These are phyloP conservation scores for Coelastrella sp. DNA, from an alignment of 139 green algal genomes.

Conservation along the genomic window DNA sequence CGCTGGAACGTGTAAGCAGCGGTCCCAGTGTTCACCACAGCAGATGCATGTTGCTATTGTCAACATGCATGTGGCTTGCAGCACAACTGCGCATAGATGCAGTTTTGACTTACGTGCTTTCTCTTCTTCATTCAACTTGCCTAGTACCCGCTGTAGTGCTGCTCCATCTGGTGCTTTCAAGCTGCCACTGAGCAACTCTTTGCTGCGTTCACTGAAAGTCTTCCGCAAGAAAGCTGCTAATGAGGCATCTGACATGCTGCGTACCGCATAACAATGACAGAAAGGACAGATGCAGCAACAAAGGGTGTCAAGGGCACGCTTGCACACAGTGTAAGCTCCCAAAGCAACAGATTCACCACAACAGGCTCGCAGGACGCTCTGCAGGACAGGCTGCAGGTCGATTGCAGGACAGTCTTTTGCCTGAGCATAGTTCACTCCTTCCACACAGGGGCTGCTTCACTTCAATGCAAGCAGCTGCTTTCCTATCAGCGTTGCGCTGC, in stretches of 20 bases:
- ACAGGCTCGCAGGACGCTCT: too few species aligned
- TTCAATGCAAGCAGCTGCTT: background rate
- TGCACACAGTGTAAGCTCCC: too few species aligned
- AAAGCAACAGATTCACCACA: too few species aligned
- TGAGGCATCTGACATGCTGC: conserved; percentile 19
- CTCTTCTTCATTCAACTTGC: conserved; percentile 49
- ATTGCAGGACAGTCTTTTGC: too few species aligned
- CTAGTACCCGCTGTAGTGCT: conserved; percentile 21
- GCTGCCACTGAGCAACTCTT: conserved; percentile 30
- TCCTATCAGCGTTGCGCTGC: background rate
- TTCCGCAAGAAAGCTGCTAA: conserved; percentile 41
- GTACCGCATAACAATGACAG: background rate
- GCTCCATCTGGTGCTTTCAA: conserved; percentile 39
- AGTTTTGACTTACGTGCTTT: conserved; percentile 43
- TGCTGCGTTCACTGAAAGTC: conserved; percentile 29
- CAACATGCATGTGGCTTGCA: too few species aligned
- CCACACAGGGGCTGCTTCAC: background rate
- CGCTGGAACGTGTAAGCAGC: too few species aligned
- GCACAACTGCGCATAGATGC: too few species aligned
- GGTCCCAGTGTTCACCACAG: too few species aligned
- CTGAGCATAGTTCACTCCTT: too few species aligned
- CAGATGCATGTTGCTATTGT: too few species aligned
- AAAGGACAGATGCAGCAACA: background rate
- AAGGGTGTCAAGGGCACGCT: too few species aligned
- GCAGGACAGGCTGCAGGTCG: too few species aligned